These are phyloP conservation scores for Polychaeton citri DNA, from an alignment of 2,329 filamentous ascomycete species.

Conservation along the genomic window DNA sequence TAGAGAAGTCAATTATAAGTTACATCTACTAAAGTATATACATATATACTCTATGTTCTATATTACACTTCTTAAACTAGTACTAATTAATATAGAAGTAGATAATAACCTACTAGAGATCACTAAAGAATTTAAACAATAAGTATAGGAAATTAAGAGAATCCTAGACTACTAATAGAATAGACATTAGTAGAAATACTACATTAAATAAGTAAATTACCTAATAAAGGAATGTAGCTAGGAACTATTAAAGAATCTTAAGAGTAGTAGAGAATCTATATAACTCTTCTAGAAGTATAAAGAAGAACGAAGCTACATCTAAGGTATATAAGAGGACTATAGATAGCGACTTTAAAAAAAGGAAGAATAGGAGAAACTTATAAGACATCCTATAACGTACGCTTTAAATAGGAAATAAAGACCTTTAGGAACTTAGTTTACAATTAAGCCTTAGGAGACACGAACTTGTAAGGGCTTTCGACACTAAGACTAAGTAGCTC, in stretches of 20 bases:
- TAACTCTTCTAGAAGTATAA: neutral
- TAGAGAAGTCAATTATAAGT: neutral
- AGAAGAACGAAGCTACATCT: neutral
- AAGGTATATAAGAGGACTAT: neutral
- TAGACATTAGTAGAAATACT: neutral
- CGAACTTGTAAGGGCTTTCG: neutral
- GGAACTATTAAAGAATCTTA: neutral
- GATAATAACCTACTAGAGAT: too few relatives aligned
- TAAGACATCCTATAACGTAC: neutral
- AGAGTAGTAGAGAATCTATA: neutral
- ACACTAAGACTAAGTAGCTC: neutral
- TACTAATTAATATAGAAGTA: neutral
- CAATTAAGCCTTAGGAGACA: neutral
- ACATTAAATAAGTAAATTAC: neutral
- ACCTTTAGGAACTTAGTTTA: neutral
- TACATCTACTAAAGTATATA: neutral
- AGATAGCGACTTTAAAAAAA: neutral
- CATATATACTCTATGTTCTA: neutral
- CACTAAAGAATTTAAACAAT: too few relatives aligned
- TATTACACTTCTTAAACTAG: neutral
- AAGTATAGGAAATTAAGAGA: too few relatives aligned
- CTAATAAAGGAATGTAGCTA: too few relatives aligned
- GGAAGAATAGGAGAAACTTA: neutral
- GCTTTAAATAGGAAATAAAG: neutral
- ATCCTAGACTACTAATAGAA: too few relatives aligned